These are phyloP conservation scores for Claviceps fusiformis DNA, from an alignment of 2,329 filamentous ascomycete genomes.

Conservation along the genomic window DNA sequence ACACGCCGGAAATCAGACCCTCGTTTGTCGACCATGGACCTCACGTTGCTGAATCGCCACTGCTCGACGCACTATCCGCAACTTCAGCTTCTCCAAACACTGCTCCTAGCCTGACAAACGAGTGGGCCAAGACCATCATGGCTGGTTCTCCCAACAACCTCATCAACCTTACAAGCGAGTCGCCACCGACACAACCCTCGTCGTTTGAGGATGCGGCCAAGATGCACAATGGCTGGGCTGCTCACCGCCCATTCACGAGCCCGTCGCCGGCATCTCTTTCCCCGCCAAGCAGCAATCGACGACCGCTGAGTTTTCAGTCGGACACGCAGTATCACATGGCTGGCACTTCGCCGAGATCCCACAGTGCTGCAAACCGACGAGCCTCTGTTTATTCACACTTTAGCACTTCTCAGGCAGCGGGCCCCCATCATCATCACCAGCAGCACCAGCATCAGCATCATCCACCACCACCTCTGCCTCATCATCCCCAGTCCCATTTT, in stretches of 20 bases:
- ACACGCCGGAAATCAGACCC: slow-evolving; percentile 33
- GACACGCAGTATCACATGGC: slow-evolving; percentile 30
- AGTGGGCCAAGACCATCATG: slow-evolving; percentile 29
- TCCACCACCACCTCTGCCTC: slow-evolving; percentile 45
- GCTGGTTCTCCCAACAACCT: slow-evolving; percentile 39
- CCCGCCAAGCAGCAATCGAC: slow-evolving; percentile 22
- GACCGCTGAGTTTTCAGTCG: slow-evolving; percentile 42
- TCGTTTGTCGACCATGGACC: slow-evolving; percentile 29
- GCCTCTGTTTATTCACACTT: slow-evolving; percentile 39
- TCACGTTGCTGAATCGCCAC: slow-evolving; percentile 26
- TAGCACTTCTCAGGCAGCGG: slow-evolving; percentile 27
- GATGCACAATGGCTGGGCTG: slow-evolving; percentile 30
- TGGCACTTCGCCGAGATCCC: slow-evolving; percentile 24
- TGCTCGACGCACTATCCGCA: slow-evolving; percentile 34
- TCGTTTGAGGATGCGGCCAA: slow-evolving; percentile 35
- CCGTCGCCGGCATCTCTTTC: slow-evolving; percentile 30
- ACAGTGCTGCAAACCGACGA: slow-evolving; percentile 25
- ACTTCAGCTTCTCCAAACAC: slow-evolving; percentile 36
- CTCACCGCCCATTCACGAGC: slow-evolving; percentile 30
- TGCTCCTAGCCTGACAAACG: slow-evolving; percentile 31
- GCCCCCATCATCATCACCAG: slow-evolving; percentile 25
- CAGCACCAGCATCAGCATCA: too few relatives aligned
- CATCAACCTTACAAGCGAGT: slow-evolving; percentile 37
- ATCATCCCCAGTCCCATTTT: slow-evolving; percentile 65
- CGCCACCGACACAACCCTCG: slow-evolving; percentile 38